Base-by-base conservation (phyloP, 2,329 filamentous ascomycete genomes). In the Xylariomycetidae sp. region DNA sequence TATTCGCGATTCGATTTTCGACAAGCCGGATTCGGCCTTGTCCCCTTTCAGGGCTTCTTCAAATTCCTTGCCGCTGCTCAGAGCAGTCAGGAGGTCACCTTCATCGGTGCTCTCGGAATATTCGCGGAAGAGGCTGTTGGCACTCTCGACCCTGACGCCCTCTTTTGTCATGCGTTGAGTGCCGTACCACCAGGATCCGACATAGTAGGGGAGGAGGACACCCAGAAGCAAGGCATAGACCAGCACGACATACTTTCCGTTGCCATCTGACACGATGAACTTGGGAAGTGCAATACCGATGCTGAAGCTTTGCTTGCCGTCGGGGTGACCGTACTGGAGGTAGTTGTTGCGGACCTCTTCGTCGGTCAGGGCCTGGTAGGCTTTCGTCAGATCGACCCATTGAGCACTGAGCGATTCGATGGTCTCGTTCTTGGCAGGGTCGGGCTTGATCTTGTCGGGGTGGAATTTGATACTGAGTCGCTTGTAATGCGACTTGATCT, bases 181-280 rank as follows among this genome's bases (percentile, higher is more conserved):
- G 40, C 94, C 92, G 58, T 98, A 98, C 92, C 92, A 98, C 92
- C 92, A 98, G 38, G 85, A 88, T 30, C 92, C 92, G 36, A 98
- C 90, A 30, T 92, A 70, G 59, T 94, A 98, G 3, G 92, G 92
- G 33, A 98, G 70, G 40, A 96, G 68, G 41, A 97, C 86, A 35
- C 90, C 92, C 32, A 98, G 80, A 25, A 97, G 74, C 20, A 83
- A 63, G 23, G 88, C 89, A 60, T 98, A 98, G 44, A 96, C 74
- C 37, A 96, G 70, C 40, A 98, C 71, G 34, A 98, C 85, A 56
- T 94, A 97, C 69, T 96, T 97, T 46, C 89, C 90, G 59, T 92
- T 94, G 35, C 89, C 90, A 48, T 96, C 88, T 11, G 86, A 85
- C 35, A 98, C 76, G 51, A 98, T 88, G 63, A 92, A 87, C 59